Conservation (phyloP, 352 stramenopile species). For the Phytophthora agathidicida region DNA sequence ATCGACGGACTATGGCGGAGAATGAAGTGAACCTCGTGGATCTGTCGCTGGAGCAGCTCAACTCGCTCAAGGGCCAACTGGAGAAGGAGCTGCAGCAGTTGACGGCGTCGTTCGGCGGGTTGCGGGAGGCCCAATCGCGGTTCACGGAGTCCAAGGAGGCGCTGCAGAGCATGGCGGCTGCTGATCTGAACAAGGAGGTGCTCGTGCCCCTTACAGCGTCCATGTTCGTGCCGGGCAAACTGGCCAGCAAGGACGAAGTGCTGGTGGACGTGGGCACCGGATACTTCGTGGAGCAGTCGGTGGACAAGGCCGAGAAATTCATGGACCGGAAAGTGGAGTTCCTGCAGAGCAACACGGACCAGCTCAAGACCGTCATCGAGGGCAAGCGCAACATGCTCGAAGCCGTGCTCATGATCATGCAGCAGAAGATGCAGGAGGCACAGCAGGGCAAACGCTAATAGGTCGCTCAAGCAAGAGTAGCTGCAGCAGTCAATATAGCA, state of each 20-base stretch:
- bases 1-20: constrained; percentile 47
- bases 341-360: constrained; percentile 93
- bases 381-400: constrained; percentile 85
- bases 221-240: constrained; percentile 93
- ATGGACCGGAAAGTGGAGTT: constrained; percentile 94
- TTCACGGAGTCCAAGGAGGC: constrained; percentile 85
- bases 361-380: constrained; percentile 89
- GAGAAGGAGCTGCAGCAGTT: constrained; percentile 87
- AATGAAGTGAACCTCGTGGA: constrained; percentile 82
- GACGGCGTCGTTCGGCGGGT: constrained; percentile 63
- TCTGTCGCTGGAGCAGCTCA: constrained; percentile 94
- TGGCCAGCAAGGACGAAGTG: constrained; percentile 87
- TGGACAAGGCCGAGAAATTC: constrained; percentile 90
- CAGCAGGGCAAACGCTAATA: constrained; percentile 37
- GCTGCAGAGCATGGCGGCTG: constrained; percentile 57
- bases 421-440: constrained; percentile 78
- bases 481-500: constrained; percentile 19
- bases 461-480: constrained; percentile 1
- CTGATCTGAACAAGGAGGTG: constrained; percentile 81
- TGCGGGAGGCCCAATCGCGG: constrained; percentile 79
- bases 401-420: constrained; percentile 83
- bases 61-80: constrained; percentile 90
- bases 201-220: constrained; percentile 96
- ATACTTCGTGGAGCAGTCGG: constrained; percentile 94
- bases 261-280: constrained; percentile 95